phyloP scores from a whole-genome alignment of 768 basidiomycete species.

The Cubamyces sp. region DNA sequence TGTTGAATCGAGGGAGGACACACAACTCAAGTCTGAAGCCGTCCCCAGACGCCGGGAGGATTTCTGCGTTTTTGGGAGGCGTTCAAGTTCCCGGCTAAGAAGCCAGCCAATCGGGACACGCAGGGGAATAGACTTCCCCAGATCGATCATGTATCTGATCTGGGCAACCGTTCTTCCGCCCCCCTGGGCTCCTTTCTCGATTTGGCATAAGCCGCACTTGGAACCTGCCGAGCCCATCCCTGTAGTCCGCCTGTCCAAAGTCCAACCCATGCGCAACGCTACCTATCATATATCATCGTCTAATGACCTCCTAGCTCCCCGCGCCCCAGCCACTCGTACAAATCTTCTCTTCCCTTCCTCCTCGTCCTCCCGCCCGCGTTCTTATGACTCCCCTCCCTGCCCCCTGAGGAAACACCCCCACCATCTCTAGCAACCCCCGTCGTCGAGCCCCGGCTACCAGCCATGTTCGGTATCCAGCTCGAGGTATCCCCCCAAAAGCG shows the following conservation, averaged over 20 bases:
- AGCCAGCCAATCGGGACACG: background rate
- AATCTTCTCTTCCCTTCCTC: background rate
- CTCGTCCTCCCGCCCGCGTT: too few species aligned
- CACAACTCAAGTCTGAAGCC: too few species aligned
- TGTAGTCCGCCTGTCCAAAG: too few species aligned
- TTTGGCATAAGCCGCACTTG: slow-evolving; percentile 9
- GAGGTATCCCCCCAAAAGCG: slow-evolving; percentile 13
- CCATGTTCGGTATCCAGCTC: slow-evolving; percentile 1
- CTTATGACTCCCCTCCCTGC: background rate
- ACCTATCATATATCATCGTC: too few species aligned
- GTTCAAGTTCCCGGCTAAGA: too few species aligned
- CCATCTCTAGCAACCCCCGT: too few species aligned
- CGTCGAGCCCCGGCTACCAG: background rate
- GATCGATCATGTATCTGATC: slow-evolving; percentile 10
- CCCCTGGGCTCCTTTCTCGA: background rate
- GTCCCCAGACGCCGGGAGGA: background rate
- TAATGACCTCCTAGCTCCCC: too few species aligned
- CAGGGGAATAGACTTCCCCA: slow-evolving; percentile 10
- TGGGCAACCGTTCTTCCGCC: background rate
- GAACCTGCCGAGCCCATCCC: background rate
- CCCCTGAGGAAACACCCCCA: background rate
- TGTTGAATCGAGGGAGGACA: too few species aligned
- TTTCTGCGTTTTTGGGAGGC: background rate
- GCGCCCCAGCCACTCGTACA: background rate
- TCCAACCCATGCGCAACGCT: too few species aligned